Conservation (phyloP, 306 rosid species). For the Quillaja saponaria region DNA sequence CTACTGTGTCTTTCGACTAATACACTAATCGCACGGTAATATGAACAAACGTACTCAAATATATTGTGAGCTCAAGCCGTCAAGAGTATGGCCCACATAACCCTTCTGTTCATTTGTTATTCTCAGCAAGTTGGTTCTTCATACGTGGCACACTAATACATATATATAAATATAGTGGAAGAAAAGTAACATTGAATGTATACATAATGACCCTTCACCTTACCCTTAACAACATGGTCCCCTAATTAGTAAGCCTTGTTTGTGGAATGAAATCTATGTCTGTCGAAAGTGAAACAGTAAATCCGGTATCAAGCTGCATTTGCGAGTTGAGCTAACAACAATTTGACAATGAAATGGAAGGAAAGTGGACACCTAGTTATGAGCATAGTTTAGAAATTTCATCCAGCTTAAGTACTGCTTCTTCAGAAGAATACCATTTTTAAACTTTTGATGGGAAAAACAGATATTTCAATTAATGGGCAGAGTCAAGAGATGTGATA, state of each 20-base stretch:
- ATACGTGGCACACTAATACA: conserved; percentile 25
- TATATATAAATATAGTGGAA: too few species aligned
- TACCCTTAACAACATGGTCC: conserved; percentile 31
- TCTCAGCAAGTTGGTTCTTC: conserved; percentile 32
- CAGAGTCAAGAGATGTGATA: conserved; percentile 42
- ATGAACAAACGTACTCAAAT: conserved; percentile 5
- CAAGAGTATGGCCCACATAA: conserved; percentile 31
- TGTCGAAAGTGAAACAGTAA: conserved; percentile 34
- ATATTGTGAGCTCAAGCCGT: background rate
- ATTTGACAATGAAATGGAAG: too few species aligned
- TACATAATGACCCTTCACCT: conserved; percentile 49
- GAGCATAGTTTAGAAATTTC: background rate
- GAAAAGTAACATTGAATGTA: conserved; percentile 23
- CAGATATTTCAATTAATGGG: conserved; percentile 31
- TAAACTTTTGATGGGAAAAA: conserved; percentile 8
- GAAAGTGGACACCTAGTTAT: too few species aligned
- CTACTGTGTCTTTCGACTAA: conserved; percentile 12
- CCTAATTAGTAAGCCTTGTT: too few species aligned
- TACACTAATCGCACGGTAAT: conserved; percentile 1
- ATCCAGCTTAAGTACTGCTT: background rate
- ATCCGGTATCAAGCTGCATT: too few species aligned
- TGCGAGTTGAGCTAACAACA: too few species aligned
- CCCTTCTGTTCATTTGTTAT: conserved; percentile 54
- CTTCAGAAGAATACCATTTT: background rate
- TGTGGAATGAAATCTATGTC: too few species aligned